Evolutionary conservation across 2,329 filamentous ascomycete species (phyloP).

Genomic region (Chaetomium globosum): DNA sequence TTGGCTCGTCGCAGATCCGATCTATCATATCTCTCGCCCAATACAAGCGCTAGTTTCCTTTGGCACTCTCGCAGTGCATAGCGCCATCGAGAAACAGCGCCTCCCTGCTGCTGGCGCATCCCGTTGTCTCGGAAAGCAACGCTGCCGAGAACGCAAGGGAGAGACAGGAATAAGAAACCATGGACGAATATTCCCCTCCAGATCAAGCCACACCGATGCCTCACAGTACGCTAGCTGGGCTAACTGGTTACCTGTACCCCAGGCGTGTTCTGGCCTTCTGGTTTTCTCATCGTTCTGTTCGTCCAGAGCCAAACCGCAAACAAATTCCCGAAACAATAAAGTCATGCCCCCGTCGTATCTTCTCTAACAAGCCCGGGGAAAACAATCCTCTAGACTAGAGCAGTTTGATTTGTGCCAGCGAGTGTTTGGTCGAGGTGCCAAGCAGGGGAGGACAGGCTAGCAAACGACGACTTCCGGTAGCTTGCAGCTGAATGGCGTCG

Average conservation of each 20-base stretch:
- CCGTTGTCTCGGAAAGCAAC: slow-evolving; percentile 3
- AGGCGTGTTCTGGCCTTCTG: not conserved
- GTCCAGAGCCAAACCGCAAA: not conserved
- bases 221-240: not conserved
- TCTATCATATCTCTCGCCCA: not conserved
- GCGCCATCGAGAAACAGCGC: not conserved
- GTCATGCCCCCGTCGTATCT: not conserved
- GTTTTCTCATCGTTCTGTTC: not conserved
- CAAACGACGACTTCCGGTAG: not conserved
- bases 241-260: not conserved
- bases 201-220: not conserved
- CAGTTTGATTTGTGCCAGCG: not conserved
- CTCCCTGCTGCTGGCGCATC: not conserved
- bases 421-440: slow-evolving; percentile 2
- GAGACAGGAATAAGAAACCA: not conserved
- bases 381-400: not conserved
- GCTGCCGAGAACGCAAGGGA: not conserved
- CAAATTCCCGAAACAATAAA: not conserved
- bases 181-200: not conserved
- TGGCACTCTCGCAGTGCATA: not conserved
- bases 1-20: not conserved
- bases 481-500: slow-evolving; percentile 5
- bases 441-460: not conserved
- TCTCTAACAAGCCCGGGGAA: not conserved
- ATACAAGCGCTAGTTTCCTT: not conserved